These are phyloP conservation scores for Orobanche coerulescens DNA, from an alignment of 257 asterid genomes.

Conservation along the genomic window DNA sequence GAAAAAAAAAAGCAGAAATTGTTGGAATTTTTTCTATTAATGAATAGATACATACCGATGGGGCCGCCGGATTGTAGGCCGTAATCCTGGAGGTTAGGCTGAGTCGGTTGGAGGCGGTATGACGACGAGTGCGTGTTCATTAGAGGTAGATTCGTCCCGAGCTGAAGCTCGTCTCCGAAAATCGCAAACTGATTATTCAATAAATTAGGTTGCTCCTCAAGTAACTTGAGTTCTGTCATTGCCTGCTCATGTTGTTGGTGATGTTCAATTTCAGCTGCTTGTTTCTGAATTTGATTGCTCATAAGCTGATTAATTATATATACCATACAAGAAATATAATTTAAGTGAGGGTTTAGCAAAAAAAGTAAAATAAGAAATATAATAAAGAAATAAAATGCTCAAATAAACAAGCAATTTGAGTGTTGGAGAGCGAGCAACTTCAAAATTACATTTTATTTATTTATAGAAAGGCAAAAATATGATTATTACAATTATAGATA, in stretches of 20 bases:
- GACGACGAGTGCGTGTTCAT: slow-evolving; percentile 23
- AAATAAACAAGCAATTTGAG: too few relatives aligned
- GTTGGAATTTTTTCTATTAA: too few relatives aligned
- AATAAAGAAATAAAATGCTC: too few relatives aligned
- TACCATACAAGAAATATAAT: too few relatives aligned
- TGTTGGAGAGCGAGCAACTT: too few relatives aligned
- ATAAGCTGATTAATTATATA: slow-evolving; percentile 38
- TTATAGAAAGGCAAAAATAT: too few relatives aligned
- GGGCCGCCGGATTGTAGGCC: neutral
- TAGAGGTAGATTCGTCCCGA: slow-evolving; percentile 30
- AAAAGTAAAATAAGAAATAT: too few relatives aligned
- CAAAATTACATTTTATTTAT: too few relatives aligned
- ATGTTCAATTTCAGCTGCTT: slow-evolving; percentile 37
- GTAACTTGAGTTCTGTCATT: slow-evolving; percentile 46
- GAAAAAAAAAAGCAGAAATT: too few relatives aligned
- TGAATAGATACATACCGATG: neutral
- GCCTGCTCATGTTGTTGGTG: slow-evolving; percentile 28
- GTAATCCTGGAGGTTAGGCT: slow-evolving; percentile 57
- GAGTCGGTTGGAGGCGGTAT: slow-evolving; percentile 51
- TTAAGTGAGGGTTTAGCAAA: too few relatives aligned
- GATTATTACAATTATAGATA: too few relatives aligned
- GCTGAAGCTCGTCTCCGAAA: slow-evolving; percentile 50
- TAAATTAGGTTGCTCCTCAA: slow-evolving; percentile 36
- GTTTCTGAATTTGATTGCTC: slow-evolving; percentile 43
- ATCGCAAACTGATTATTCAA: slow-evolving; percentile 52